Conservation (phyloP, 2,329 filamentous ascomycete species). For the Sporothrix pallida region DNA sequence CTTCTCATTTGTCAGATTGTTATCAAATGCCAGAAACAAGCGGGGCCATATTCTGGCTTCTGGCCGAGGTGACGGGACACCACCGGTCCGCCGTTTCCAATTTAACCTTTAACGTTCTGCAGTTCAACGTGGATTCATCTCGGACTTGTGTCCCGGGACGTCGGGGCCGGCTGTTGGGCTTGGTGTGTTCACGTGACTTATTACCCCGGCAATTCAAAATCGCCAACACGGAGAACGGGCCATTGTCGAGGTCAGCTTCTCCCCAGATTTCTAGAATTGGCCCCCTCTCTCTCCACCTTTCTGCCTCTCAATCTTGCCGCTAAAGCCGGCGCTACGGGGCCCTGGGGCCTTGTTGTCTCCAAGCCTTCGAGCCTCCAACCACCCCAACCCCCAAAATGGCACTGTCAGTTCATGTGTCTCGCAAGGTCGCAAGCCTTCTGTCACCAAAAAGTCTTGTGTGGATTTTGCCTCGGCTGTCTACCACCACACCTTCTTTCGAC, state of each 20-base stretch:
- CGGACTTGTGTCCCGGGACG: background rate
- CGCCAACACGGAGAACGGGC: background rate
- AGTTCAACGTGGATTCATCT: background rate
- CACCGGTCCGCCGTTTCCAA: too few relatives aligned
- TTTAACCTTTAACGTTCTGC: too few relatives aligned
- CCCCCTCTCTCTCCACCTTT: background rate
- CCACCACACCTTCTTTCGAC: background rate
- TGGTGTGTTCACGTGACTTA: slow-evolving; percentile 27
- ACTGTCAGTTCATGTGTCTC: background rate
- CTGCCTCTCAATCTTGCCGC: slow-evolving; percentile 2
- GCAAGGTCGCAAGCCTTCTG: background rate
- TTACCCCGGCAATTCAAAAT: slow-evolving; percentile 30
- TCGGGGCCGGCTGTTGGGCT: background rate
- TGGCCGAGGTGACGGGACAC: slow-evolving; percentile 11
- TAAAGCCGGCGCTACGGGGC: background rate
- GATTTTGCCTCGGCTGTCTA: slow-evolving; percentile 30
- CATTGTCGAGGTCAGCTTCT: too few relatives aligned
- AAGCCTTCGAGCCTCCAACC: background rate
- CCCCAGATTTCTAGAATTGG: slow-evolving; percentile 22
- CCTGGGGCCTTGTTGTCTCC: too few relatives aligned
- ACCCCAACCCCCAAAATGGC: background rate
- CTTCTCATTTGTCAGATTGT: background rate
- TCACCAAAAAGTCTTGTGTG: background rate
- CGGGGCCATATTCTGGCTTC: background rate
- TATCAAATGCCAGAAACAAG: background rate